Evolutionary conservation across 1,284 basidiomycete genomes (phyloP).

Genomic region (Puccinia horiana): DNA sequence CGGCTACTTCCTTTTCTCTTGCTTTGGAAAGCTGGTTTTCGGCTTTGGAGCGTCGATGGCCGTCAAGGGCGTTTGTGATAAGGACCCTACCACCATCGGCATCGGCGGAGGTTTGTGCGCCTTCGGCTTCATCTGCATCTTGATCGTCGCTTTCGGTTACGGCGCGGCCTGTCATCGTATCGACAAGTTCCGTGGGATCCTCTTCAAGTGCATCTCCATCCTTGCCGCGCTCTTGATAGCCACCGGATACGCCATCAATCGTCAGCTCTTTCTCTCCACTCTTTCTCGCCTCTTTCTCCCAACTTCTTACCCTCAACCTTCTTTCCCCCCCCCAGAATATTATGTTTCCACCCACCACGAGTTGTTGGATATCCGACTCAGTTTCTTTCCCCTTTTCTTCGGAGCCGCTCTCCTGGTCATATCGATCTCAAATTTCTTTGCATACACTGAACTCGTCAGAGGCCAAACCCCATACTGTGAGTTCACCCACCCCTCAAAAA

Average conservation of each 20-base stretch:
- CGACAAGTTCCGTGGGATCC: neutral
- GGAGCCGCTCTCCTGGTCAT: constrained; percentile 28
- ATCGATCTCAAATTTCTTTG: constrained; percentile 28
- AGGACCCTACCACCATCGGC: neutral
- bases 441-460: constrained; percentile 41
- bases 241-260: constrained; percentile 34
- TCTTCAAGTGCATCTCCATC: constrained; percentile 41
- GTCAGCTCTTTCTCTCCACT: constrained; percentile 12
- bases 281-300: neutral
- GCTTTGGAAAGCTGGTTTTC: constrained; percentile 43
- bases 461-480: constrained; percentile 7
- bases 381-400: constrained; percentile 37
- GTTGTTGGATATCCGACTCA: constrained; percentile 31
- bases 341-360: constrained; percentile 29
- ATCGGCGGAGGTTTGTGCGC: neutral
- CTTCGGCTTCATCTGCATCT: constrained; percentile 35
- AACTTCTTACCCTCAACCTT: neutral
- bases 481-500: neutral
- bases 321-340: constrained; percentile 8
- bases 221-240: constrained; percentile 28
- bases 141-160: constrained; percentile 43
- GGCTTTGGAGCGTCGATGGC: constrained; percentile 35
- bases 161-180: constrained; percentile 22
- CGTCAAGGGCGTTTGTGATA: constrained; percentile 24
- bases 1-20: constrained; percentile 29